A percentile compares a stretch with the other conserved stretches of the same genome.
phyloP scores from a whole-genome alignment of 2,329 filamentous ascomycete genomes.

The Bipolaris oryzae region DNA sequence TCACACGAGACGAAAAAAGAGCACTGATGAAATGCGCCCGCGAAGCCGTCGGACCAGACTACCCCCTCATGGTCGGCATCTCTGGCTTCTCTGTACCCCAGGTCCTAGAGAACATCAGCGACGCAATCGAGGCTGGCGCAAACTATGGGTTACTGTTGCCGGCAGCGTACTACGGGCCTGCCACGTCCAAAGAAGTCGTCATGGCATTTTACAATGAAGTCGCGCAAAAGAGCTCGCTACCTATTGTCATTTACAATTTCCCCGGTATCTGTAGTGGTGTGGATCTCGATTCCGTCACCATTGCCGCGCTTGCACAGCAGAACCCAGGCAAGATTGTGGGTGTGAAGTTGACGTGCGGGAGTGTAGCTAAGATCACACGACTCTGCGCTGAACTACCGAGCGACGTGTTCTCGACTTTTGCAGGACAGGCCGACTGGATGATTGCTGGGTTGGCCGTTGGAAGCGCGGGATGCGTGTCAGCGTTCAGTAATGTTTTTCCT shows the following conservation, averaged over 20 bases:
- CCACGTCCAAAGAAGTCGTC: constrained; percentile 51
- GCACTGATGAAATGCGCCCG: constrained; percentile 50
- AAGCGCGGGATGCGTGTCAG: constrained; percentile 62
- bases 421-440: constrained; percentile 75
- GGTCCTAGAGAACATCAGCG: constrained; percentile 51
- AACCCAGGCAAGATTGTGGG: constrained; percentile 69
- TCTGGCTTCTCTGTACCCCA: constrained; percentile 53
- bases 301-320: constrained; percentile 59
- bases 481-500: constrained; percentile 64
- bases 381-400: constrained; percentile 59
- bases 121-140: constrained; percentile 51
- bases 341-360: constrained; percentile 75
- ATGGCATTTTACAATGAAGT: constrained; percentile 55
- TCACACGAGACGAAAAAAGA: constrained; percentile 52
- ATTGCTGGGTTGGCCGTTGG: constrained; percentile 61
- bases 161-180: constrained; percentile 54
- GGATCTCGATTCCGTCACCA: constrained; percentile 70
- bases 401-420: constrained; percentile 69
- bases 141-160: constrained; percentile 54
- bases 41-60: constrained; percentile 50
- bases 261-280: constrained; percentile 70
- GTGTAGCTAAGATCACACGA: constrained; percentile 72
- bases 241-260: constrained; percentile 75
- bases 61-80: constrained; percentile 54
- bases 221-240: constrained; percentile 64